phyloP scores from a whole-genome alignment of 306 rosid species.

The Sechiopsis laciniata region DNA sequence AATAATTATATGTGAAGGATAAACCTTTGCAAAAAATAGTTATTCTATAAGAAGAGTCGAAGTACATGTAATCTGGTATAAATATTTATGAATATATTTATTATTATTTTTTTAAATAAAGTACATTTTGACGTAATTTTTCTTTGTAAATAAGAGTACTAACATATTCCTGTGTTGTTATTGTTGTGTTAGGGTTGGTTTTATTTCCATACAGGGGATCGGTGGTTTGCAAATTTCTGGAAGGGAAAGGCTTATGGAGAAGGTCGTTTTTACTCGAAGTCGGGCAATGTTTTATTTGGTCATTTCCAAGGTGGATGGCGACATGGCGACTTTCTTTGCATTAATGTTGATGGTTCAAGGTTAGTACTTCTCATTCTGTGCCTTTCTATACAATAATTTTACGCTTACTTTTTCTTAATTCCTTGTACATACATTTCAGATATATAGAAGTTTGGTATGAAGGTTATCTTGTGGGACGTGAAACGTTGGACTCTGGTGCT shows the following conservation, averaged over 20 bases:
- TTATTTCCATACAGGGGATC: constrained; percentile 80
- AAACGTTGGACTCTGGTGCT: constrained; percentile 32
- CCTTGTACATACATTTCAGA: constrained; percentile 33
- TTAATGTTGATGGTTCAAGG: constrained; percentile 73
- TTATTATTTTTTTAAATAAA: too few species aligned
- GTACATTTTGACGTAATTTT: too few species aligned
- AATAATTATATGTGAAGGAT: not conserved
- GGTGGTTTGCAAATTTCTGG: constrained; percentile 98
- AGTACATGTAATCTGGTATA: too few species aligned
- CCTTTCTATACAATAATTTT: not conserved
- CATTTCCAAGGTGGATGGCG: constrained; percentile 87
- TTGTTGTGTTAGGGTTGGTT: constrained; percentile 76
- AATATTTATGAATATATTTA: not conserved
- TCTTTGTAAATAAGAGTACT: too few species aligned
- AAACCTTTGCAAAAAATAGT: too few species aligned
- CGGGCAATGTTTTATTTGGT: constrained; percentile 81
- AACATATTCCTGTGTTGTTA: constrained; percentile 19
- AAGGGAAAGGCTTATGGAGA: constrained; percentile 97
- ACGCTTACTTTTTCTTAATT: not conserved
- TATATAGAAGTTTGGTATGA: constrained; percentile 61
- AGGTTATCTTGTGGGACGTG: constrained; percentile 54
- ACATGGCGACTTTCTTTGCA: constrained; percentile 74
- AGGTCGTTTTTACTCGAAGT: constrained; percentile 82
- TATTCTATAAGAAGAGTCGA: too few species aligned
- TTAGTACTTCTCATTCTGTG: constrained; percentile 19